These are phyloP conservation scores for Talaromyces wortmannii DNA, from an alignment of 495 filamentous ascomycete genomes.

Conservation along the genomic window DNA sequence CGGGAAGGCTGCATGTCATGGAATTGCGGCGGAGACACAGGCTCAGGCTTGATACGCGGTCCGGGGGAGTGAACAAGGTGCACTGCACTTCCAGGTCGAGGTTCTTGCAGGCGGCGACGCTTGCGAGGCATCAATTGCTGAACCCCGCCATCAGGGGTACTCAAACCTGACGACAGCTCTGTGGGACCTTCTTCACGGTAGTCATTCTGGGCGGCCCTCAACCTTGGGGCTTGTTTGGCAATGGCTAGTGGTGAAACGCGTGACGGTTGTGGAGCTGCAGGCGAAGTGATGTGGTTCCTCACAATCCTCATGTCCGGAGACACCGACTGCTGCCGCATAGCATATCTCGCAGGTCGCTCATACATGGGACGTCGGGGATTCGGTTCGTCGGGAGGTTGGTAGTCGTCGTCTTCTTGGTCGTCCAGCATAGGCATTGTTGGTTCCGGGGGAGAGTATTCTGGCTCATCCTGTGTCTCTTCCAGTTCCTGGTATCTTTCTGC, in stretches of 20 bases:
- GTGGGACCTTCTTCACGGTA: conserved; percentile 17
- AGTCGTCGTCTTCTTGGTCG: conserved; percentile 16
- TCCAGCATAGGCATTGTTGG: conserved; percentile 30
- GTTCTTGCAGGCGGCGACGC: conserved; percentile 37
- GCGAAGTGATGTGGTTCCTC: conserved; percentile 59
- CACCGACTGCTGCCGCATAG: conserved; percentile 8
- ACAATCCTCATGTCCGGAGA: conserved; percentile 41
- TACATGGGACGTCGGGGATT: background rate
- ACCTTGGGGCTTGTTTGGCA: conserved; percentile 48
- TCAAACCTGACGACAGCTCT: conserved; percentile 18
- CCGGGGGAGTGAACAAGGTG: conserved; percentile 27
- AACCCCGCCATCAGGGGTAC: conserved; percentile 28
- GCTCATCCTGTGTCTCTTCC: conserved; percentile 31
- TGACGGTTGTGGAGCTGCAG: conserved; percentile 74
- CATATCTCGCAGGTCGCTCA: conserved; percentile 5
- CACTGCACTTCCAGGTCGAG: conserved; percentile 19
- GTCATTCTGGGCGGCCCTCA: conserved; percentile 17
- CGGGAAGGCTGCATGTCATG: conserved; percentile 29
- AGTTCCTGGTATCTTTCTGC: background rate
- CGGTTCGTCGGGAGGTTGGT: conserved; percentile 7
- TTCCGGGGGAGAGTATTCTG: conserved; percentile 44
- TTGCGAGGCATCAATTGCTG: conserved; percentile 35
- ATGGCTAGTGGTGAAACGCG: conserved; percentile 71
- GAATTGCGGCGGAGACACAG: conserved; percentile 73
- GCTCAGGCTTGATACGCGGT: conserved; percentile 80